A percentile compares a stretch with the other conserved stretches of the same genome.
Evolutionary conservation across 78 protist genomes (phyloP).

Genomic region (Dictyostelium citrinum): DNA sequence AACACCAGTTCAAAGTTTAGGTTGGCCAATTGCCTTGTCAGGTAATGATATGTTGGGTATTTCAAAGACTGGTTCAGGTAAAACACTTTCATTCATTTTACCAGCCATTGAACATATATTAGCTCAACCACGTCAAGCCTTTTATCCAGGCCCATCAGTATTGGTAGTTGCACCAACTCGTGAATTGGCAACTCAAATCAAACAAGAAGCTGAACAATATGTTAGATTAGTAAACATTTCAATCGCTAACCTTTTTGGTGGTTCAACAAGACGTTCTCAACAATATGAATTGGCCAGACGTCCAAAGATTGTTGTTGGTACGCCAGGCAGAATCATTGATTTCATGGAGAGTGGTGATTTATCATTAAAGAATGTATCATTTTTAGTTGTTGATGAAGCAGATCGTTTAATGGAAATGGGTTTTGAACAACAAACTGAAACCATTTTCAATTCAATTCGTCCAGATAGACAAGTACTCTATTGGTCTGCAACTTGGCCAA

Average conservation of each 20-base stretch:
- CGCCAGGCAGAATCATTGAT: constrained; percentile 99
- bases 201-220: constrained; percentile 67
- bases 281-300: constrained; percentile 88
- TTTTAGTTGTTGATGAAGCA: constrained; percentile 98
- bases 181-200: constrained; percentile 94
- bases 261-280: constrained; percentile 78
- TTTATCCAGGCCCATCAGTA: constrained; percentile 28
- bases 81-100: constrained; percentile 94
- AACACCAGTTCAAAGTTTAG: constrained; percentile 50
- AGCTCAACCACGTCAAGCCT: constrained; percentile 83
- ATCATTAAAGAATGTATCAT: constrained; percentile 89
- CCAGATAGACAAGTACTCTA: constrained; percentile 98
- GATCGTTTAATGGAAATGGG: constrained; percentile 99
- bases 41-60: constrained; percentile 93
- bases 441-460: constrained; percentile 80
- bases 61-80: constrained; percentile 98
- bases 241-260: constrained; percentile 15
- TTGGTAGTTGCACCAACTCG: constrained; percentile 96
- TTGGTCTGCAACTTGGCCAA: constrained; percentile 99
- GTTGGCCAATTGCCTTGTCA: constrained; percentile 82
- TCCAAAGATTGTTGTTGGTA: constrained; percentile 94
- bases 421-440: constrained; percentile 92
- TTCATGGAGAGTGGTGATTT: constrained; percentile 81
- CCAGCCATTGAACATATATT: constrained; percentile 93
- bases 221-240: not conserved